Conservation (phyloP, 2,329 filamentous ascomycete species). For the Fusarium sp. region DNA sequence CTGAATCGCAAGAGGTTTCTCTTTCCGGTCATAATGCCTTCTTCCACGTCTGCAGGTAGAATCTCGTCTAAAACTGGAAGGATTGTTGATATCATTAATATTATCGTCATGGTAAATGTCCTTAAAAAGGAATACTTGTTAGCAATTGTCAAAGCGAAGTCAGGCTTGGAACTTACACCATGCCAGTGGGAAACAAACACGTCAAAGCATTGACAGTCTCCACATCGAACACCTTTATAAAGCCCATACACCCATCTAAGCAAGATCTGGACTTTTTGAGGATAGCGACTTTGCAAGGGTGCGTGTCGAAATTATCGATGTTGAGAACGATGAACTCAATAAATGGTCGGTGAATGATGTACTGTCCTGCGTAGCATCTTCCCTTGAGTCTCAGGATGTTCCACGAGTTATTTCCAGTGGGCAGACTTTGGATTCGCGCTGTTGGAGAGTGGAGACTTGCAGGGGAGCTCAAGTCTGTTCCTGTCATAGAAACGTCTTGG, state of each 20-base stretch:
- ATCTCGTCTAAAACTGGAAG: background rate
- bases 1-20: conserved; percentile 5
- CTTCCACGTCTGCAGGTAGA: conserved; percentile 5
- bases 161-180: conserved; percentile 43
- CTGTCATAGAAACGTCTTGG: background rate
- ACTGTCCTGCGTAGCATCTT: conserved; percentile 47
- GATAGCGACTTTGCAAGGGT: conserved; percentile 41
- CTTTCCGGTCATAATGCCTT: conserved; percentile 1
- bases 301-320: conserved; percentile 36
- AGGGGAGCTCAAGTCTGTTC: background rate
- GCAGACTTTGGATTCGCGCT: background rate
- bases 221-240: conserved; percentile 47
- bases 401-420: conserved; percentile 46
- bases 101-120: conserved; percentile 38
- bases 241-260: conserved; percentile 41
- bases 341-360: conserved; percentile 49
- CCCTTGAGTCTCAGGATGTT: conserved; percentile 47
- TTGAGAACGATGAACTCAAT: conserved; percentile 48
- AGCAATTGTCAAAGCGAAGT: accelerated
- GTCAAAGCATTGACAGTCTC: conserved; percentile 45
- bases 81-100: conserved; percentile 45
- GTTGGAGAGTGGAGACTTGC: background rate
- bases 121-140: too few species aligned
- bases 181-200: conserved; percentile 46
- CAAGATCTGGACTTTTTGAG: conserved; percentile 41